Conservation (phyloP, 1,139 yeast genomes). For the Pichia sp. region DNA sequence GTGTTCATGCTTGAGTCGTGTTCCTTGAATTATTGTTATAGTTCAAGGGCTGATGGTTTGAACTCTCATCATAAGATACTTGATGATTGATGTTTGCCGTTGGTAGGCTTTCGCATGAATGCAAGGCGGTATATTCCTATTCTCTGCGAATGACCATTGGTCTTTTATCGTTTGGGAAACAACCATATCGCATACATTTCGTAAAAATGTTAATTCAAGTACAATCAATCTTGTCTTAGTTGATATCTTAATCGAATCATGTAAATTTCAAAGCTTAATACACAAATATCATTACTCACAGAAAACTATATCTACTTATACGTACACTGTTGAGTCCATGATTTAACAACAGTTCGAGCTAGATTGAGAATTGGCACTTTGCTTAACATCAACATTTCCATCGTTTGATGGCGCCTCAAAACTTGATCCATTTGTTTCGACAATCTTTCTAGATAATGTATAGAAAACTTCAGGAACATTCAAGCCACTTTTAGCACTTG, state of each 20-base stretch:
- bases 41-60: conserved; percentile 42
- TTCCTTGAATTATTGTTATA: conserved; percentile 11
- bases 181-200: conserved; percentile 79
- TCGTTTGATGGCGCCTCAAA: conserved; percentile 22
- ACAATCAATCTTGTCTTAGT: too few species aligned
- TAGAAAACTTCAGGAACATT: conserved; percentile 90
- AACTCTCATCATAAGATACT: conserved; percentile 41
- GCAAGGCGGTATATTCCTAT: conserved; percentile 83
- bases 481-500: conserved; percentile 88
- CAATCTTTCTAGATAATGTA: conserved; percentile 81
- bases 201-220: background rate
- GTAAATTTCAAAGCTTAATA: background rate
- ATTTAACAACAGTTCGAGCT: conserved; percentile 24
- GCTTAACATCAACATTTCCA: conserved; percentile 39
- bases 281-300: background rate
- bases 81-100: conserved; percentile 12
- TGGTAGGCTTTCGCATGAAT: conserved; percentile 7
- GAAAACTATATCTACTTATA: background rate
- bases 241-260: too few species aligned
- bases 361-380: conserved; percentile 22
- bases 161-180: conserved; percentile 83
- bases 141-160: conserved; percentile 75
- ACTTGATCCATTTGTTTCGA: conserved; percentile 61
- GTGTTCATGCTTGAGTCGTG: conserved; percentile 2
- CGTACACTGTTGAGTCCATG: background rate